Percentiles rank a stretch among this genome's conserved stretches.
Evolutionary conservation across 129 eudicot genomes (phyloP).

Genomic region (Oenanthe sinensis): DNA sequence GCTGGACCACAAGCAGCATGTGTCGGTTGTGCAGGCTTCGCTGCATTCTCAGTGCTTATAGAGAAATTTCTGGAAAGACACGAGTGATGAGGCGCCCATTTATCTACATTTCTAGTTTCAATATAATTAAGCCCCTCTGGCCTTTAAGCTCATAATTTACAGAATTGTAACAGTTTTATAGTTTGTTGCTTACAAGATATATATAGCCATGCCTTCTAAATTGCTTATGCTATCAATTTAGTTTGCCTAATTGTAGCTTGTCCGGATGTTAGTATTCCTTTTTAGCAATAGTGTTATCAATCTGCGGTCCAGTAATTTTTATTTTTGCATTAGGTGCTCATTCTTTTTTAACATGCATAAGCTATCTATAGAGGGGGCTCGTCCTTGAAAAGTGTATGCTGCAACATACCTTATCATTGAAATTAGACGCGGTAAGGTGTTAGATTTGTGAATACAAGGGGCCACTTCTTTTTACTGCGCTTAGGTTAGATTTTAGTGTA

Average conservation of each 20-base stretch:
- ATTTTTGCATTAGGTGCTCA: neutral
- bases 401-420: no score
- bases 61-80: slow-evolving; percentile 50
- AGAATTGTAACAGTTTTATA: neutral
- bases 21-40: slow-evolving; percentile 85
- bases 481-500: no score
- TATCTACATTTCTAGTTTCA: neutral
- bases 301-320: neutral
- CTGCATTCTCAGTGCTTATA: slow-evolving; percentile 83
- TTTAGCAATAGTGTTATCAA: neutral
- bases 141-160: neutral
- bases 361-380: no score
- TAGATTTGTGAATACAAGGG: no score
- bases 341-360: no score
- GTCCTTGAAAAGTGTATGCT: no score
- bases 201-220: neutral
- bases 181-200: neutral
- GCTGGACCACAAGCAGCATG: slow-evolving; percentile 94
- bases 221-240: neutral
- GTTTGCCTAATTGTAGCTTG: neutral
- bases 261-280: neutral
- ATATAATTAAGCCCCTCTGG: neutral
- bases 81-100: neutral
- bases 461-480: no score
- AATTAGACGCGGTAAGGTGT: no score